Evolutionary conservation across 2,329 filamentous ascomycete genomes (phyloP), one percentile per base, ranked within the genome.

Genomic region (Colletotrichum liaoningense): DNA sequence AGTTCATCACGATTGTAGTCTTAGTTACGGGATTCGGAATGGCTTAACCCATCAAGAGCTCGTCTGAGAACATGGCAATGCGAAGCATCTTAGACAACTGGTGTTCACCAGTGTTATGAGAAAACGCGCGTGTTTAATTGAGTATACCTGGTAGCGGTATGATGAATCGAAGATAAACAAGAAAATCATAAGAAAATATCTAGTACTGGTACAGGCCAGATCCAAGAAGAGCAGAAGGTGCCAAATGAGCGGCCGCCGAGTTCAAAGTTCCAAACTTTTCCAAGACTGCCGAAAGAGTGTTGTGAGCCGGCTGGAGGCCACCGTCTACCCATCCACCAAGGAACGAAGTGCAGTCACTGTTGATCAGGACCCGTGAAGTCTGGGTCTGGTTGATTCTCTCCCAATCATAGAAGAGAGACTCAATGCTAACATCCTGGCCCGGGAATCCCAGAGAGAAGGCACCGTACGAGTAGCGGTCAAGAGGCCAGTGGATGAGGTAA

Each of bases 251-350:
- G 1, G 42, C 42, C 42, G 42, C 42, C 8, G 42, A 49, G 42
- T 49, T 67, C 55, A 67, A 49, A 14, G 55, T 60, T 24, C 64
- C 55, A 26, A 60, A 67, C 11, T 58, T 33, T 35, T 59, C 54
- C 11, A 67, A 60, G n/a, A 60, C 38, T 9, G 55, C 64, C 24
- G 64, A 67, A 12, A 67, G 64, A 19, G 64, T 67, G n/a, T 67
- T 67, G 6, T 67, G 64, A 9, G 64, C 64, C n/a, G 64, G 38
- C 26, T 67, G 55, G 33, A 67, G 28, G 1, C 64, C 64, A 14
- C 64, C 55, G 14, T 60, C 64, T 11, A 67, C 64, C 64, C 64
- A 67, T 3, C 64, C 64, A n/a, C 64, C 64, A 22, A 67, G 64
- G 33, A 67, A 67, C 2, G 64, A 60, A 7, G 64, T 67, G n/a